A percentile compares a stretch with the other conserved stretches of the same genome.
phyloP scores from a whole-genome alignment of 257 asterid species.

The Jacaranda mimosifolia region DNA sequence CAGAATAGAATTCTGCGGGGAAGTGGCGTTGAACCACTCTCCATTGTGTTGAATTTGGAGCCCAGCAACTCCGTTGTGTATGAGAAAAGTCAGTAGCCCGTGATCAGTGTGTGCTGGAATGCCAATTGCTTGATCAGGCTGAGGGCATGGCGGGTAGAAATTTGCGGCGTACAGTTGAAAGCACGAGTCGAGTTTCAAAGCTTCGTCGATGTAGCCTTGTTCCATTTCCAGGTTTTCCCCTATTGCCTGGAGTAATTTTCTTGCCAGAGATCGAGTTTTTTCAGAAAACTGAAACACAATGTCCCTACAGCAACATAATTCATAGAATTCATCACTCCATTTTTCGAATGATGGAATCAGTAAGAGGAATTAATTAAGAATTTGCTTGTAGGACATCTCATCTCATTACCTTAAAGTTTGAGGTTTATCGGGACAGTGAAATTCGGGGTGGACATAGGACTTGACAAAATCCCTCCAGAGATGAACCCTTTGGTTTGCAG shows the following conservation, averaged over 20 bases:
- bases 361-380: too few relatives aligned
- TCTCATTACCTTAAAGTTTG: conserved; percentile 13
- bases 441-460: too few relatives aligned
- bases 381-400: too few relatives aligned
- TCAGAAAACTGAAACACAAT: conserved; percentile 36
- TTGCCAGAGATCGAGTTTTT: conserved; percentile 34
- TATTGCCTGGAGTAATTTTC: conserved; percentile 39
- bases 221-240: conserved; percentile 44
- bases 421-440: too few relatives aligned
- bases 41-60: conserved; percentile 44
- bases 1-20: conserved; percentile 43
- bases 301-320: conserved; percentile 20
- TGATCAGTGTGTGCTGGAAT: conserved; percentile 55
- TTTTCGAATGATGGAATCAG: too few relatives aligned
- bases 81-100: conserved; percentile 45
- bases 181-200: conserved; percentile 42
- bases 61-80: conserved; percentile 31
- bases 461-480: too few relatives aligned
- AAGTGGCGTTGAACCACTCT: conserved; percentile 43
- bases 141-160: conserved; percentile 52
- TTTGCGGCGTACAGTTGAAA: too few relatives aligned
- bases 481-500: too few relatives aligned
- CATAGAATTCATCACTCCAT: neutral
- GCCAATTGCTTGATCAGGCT: conserved; percentile 52
- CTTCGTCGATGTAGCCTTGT: conserved; percentile 35